Evolutionary conservation across 306 rosid genomes (phyloP).

Genomic region (Cajanus cajan): DNA sequence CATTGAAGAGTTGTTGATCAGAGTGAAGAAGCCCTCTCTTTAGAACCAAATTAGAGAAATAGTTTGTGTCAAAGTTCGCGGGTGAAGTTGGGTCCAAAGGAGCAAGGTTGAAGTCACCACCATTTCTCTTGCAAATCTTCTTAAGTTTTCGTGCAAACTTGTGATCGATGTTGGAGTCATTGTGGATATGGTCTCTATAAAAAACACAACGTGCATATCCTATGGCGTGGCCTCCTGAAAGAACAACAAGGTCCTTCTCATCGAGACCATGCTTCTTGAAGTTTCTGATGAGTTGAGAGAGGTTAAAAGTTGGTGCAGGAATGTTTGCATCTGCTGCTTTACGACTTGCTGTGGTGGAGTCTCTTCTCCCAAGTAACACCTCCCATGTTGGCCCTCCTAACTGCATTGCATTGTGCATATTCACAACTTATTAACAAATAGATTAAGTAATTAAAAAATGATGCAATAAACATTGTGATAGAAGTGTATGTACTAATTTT

Average conservation of each 20-base stretch:
- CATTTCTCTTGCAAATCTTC: conserved; percentile 32
- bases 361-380: conserved; percentile 49
- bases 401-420: conserved; percentile 34
- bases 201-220: conserved; percentile 33
- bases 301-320: conserved; percentile 36
- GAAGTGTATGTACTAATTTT: no score
- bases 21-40: conserved; percentile 50
- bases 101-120: conserved; percentile 39
- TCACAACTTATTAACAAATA: no score
- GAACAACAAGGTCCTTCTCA: conserved; percentile 44
- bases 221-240: conserved; percentile 48
- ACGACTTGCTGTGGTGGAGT: conserved; percentile 50
- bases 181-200: conserved; percentile 32
- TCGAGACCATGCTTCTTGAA: conserved; percentile 45
- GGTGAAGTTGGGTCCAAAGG: conserved; percentile 42
- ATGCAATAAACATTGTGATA: no score
- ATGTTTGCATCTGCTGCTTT: conserved; percentile 29
- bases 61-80: background rate
- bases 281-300: conserved; percentile 31
- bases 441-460: no score
- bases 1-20: conserved; percentile 44
- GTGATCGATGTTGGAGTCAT: conserved; percentile 35
- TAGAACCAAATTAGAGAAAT: conserved; percentile 24
- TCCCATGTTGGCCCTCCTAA: conserved; percentile 58
- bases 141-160: conserved; percentile 12